These are phyloP conservation scores for Colletotrichum sp. DNA, from an alignment of 2,329 filamentous ascomycete species.

Conservation along the genomic window DNA sequence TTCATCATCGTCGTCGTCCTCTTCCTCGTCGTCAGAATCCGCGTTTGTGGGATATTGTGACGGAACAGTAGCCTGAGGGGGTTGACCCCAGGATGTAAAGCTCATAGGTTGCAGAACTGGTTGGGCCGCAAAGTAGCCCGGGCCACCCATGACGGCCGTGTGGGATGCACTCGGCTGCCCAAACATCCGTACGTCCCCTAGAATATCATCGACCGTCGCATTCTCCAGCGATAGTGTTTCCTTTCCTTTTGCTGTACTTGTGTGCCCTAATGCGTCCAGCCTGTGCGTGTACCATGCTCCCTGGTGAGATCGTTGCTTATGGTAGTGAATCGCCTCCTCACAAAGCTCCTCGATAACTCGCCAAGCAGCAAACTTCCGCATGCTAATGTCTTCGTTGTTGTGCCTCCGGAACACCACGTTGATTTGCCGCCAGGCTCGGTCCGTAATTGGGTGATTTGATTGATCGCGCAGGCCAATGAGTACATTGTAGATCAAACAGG, in stretches of 20 bases:
- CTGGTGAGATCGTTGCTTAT: conserved; percentile 19
- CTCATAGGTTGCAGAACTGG: background rate
- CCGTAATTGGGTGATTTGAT: conserved; percentile 10
- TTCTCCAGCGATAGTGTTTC: background rate
- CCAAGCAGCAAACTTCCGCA: conserved; percentile 21
- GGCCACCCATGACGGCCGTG: background rate
- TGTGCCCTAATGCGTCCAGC: conserved; percentile 16
- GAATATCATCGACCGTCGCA: conserved; percentile 12
- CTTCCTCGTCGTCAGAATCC: background rate
- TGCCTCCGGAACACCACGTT: conserved; percentile 21
- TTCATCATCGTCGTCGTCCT: background rate
- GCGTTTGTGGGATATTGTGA: background rate
- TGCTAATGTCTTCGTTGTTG: conserved; percentile 21
- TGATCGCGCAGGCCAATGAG: conserved; percentile 20
- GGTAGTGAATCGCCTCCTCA: conserved; percentile 24
- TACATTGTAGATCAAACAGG: conserved; percentile 8
- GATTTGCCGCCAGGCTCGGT: conserved; percentile 24
- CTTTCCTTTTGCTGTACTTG: background rate
- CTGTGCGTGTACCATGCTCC: conserved; percentile 24
- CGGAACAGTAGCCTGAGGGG: background rate
- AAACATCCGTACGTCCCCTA: conserved; percentile 21
- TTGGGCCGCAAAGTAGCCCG: background rate
- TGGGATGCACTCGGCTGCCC: background rate
- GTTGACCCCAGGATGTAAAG: background rate
- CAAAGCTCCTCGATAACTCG: conserved; percentile 21